These are phyloP conservation scores for Colletotrichum chrysophilum DNA, from an alignment of 2,329 filamentous ascomycete genomes.

Conservation along the genomic window DNA sequence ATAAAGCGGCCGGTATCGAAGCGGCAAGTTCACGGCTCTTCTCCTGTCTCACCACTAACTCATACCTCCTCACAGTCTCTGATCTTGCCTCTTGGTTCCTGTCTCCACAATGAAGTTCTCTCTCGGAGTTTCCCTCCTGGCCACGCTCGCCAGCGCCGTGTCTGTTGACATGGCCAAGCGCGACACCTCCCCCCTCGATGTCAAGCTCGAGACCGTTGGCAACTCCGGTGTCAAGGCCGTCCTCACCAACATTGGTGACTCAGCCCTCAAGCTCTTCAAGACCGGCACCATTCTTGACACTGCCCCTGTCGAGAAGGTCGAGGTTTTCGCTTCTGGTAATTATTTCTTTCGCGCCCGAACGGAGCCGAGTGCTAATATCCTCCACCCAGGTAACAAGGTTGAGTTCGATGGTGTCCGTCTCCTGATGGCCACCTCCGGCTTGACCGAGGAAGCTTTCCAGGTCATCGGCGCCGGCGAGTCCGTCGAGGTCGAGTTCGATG, in stretches of 20 bases:
- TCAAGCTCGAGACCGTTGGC: slow-evolving; percentile 45
- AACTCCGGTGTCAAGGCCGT: slow-evolving; percentile 55
- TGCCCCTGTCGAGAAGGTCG: slow-evolving; percentile 54
- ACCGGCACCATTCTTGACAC: slow-evolving; percentile 54
- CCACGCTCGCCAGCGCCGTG: slow-evolving; percentile 16
- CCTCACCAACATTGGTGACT: slow-evolving; percentile 52
- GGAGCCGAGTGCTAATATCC: neutral
- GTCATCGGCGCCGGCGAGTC: slow-evolving; percentile 52
- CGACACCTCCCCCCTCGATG: slow-evolving; percentile 34
- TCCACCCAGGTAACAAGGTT: slow-evolving; percentile 31
- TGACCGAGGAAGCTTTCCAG: slow-evolving; percentile 56
- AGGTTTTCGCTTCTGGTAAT: slow-evolving; percentile 46
- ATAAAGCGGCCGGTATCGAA: neutral
- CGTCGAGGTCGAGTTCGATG: slow-evolving; percentile 58
- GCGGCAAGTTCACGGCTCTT: neutral
- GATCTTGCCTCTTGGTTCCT: neutral
- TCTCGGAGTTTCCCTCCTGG: slow-evolving; percentile 4
- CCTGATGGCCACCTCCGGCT: slow-evolving; percentile 46
- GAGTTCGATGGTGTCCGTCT: slow-evolving; percentile 60
- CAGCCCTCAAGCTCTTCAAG: slow-evolving; percentile 51
- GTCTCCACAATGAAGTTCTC: slow-evolving; percentile 9
- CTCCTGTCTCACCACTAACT: neutral
- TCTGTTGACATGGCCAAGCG: slow-evolving; percentile 15
- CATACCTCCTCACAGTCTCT: neutral
- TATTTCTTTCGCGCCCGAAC: slow-evolving; percentile 14